phyloP scores from a whole-genome alignment of 139 green algal genomes.

The Volvox africanus region DNA sequence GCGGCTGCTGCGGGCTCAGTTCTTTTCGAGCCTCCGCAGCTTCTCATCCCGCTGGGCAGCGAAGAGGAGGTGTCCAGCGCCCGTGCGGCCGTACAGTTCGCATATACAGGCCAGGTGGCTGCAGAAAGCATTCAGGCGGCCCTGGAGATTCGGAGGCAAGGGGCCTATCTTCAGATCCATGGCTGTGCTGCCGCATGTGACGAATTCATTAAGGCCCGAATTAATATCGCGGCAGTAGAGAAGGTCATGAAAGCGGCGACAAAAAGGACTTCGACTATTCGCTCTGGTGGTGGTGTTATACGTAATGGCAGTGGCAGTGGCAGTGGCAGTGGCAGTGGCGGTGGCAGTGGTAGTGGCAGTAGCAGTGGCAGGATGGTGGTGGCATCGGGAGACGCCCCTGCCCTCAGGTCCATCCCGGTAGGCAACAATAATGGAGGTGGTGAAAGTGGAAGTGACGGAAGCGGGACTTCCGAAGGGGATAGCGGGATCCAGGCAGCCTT shows the following conservation, averaged over 20 bases:
- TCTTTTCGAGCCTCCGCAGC: background rate
- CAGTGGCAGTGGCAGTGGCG: no score
- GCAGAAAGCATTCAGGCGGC: background rate
- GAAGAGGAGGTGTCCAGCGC: background rate
- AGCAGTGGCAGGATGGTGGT: no score
- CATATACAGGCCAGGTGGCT: constrained; percentile 1
- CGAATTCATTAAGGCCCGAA: background rate
- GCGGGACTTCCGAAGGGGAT: no score
- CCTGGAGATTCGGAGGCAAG: background rate
- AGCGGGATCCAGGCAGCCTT: background rate
- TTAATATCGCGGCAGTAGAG: background rate
- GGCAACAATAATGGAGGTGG: background rate
- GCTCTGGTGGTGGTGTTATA: no score
- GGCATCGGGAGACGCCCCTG: no score
- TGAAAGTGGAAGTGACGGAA: background rate
- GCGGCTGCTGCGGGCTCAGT: no score
- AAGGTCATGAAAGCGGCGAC: background rate
- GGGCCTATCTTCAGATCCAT: background rate
- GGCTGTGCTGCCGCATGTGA: constrained; percentile 6
- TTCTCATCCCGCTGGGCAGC: constrained; percentile 9
- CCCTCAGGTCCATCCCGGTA: no score
- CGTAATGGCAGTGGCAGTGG: no score
- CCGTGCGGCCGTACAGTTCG: background rate
- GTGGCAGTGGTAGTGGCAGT: no score
- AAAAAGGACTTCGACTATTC: background rate